These are phyloP conservation scores for Monosporascus sp. DNA, from an alignment of 2,329 filamentous ascomycete species.

Conservation along the genomic window DNA sequence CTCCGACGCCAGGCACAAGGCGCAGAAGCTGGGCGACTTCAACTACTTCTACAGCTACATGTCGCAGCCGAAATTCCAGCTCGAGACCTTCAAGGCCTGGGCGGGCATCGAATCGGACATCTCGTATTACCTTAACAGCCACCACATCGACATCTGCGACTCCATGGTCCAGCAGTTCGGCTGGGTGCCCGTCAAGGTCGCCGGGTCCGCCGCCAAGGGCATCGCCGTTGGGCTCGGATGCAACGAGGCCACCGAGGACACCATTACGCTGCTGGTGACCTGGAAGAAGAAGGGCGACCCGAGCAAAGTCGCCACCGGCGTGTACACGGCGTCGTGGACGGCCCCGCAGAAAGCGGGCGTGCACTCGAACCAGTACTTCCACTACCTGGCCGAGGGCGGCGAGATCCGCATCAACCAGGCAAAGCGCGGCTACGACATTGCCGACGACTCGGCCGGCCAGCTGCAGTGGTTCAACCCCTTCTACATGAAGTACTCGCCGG, in stretches of 20 bases:
- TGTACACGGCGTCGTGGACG: conserved; percentile 94
- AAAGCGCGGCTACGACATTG: conserved; percentile 89
- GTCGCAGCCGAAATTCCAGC: conserved; percentile 85
- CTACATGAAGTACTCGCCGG: conserved; percentile 91
- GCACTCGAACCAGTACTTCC: conserved; percentile 97
- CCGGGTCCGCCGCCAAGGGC: conserved; percentile 71
- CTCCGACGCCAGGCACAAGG: conserved; percentile 76
- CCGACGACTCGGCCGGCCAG: conserved; percentile 67
- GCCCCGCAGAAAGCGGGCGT: conserved; percentile 88
- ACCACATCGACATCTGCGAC: conserved; percentile 90
- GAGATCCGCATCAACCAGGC: conserved; percentile 90
- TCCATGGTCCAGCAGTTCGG: conserved; percentile 74
- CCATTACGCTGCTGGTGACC: conserved; percentile 83
- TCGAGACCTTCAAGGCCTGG: conserved; percentile 94
- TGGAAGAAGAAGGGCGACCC: conserved; percentile 72
- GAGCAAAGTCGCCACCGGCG: conserved; percentile 70
- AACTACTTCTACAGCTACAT: conserved; percentile 99
- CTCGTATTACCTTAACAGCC: conserved; percentile 91
- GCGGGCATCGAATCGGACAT: conserved; percentile 90
- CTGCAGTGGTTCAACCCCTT: conserved; percentile 90
- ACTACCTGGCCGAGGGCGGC: conserved; percentile 79
- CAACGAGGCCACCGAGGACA: conserved; percentile 78
- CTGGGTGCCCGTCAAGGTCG: conserved; percentile 73
- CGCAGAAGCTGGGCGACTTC: conserved; percentile 79
- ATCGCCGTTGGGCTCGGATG: conserved; percentile 76